phyloP scores from a whole-genome alignment of 164 flowering plant species.

The Magnolia sinica region DNA sequence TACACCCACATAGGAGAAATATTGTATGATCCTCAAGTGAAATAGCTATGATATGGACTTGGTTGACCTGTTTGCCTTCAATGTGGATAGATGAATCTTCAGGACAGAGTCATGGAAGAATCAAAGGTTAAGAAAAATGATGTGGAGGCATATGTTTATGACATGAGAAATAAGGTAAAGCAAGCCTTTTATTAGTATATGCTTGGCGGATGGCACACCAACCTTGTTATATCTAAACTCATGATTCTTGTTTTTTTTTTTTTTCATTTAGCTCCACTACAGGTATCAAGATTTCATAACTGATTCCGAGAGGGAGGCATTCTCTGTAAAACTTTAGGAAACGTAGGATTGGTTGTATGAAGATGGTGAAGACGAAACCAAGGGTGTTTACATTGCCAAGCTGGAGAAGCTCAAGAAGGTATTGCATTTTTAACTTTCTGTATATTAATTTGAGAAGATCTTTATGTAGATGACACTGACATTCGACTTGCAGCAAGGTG shows the following conservation, averaged over 20 bases:
- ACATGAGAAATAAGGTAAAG: slow-evolving; percentile 87
- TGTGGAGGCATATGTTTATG: slow-evolving; percentile 95
- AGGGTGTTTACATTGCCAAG: slow-evolving; percentile 93
- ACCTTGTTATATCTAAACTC: too few relatives aligned
- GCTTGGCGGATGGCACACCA: background rate
- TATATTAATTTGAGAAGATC: background rate
- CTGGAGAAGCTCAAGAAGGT: slow-evolving; percentile 96
- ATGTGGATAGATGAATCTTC: too few relatives aligned
- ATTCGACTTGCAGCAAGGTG: slow-evolving; percentile 59
- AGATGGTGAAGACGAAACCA: slow-evolving; percentile 62
- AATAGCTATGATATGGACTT: too few relatives aligned
- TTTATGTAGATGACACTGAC: background rate
- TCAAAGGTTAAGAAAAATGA: slow-evolving; percentile 94
- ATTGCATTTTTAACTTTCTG: background rate
- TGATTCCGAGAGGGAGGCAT: slow-evolving; percentile 51
- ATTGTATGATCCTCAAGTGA: too few relatives aligned
- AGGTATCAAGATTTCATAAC: slow-evolving; percentile 72
- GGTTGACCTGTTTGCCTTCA: too few relatives aligned
- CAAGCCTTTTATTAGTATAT: background rate
- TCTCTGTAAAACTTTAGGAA: slow-evolving; percentile 64
- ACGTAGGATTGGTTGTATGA: slow-evolving; percentile 19
- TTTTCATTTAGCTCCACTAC: slow-evolving; percentile 50
- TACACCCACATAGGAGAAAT: too few relatives aligned
- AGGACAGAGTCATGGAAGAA: slow-evolving; percentile 93
- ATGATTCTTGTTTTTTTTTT: too few relatives aligned